These are phyloP conservation scores for Speleostelium caveatum DNA, from an alignment of 78 protist genomes.

Conservation along the genomic window DNA sequence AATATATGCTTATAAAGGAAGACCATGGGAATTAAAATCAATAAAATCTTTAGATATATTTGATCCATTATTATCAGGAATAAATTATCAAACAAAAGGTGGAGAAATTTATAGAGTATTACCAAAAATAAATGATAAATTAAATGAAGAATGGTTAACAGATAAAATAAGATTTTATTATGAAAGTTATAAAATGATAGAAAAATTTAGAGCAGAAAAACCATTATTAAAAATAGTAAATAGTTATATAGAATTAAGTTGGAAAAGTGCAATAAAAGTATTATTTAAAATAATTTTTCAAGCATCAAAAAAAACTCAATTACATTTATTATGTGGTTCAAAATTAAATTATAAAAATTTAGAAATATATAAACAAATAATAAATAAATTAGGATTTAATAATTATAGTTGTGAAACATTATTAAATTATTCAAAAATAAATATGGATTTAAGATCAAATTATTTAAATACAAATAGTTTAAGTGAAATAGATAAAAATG, in stretches of 20 bases:
- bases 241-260: constrained; percentile 4
- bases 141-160: constrained; percentile 86
- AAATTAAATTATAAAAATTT: constrained; percentile 3
- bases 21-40: constrained; percentile 87
- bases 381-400: neutral
- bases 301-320: neutral
- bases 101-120: constrained; percentile 43
- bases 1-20: constrained; percentile 76
- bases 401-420: neutral
- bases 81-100: constrained; percentile 28
- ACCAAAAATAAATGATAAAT: constrained; percentile 42
- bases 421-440: neutral
- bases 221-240: constrained; percentile 6
- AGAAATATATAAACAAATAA: neutral
- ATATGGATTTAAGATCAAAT: constrained; percentile 11
- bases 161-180: constrained; percentile 80
- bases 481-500: constrained; percentile 1
- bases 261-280: constrained; percentile 14
- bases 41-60: constrained; percentile 80
- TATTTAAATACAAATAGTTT: neutral
- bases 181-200: constrained; percentile 82
- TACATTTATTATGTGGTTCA: neutral
- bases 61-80: constrained; percentile 65
- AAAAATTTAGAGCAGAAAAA: constrained; percentile 1
- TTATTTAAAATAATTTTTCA: constrained; percentile 7